A percentile compares a stretch with the other conserved stretches of the same genome.
Evolutionary conservation across 2,329 filamentous ascomycete species (phyloP).

Genomic region (Ilyonectria mors-panacis): DNA sequence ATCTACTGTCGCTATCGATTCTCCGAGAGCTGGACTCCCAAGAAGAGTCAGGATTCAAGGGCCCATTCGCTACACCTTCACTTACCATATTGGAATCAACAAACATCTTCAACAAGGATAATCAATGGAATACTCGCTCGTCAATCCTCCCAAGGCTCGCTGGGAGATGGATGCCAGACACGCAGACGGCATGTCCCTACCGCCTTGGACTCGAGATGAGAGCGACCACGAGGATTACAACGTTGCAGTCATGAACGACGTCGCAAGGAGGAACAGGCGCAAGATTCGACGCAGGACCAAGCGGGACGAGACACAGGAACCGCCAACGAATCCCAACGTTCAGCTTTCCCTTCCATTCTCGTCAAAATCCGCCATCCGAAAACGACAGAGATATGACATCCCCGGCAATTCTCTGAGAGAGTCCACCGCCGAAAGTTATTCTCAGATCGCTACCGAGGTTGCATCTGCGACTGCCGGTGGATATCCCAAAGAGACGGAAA

Average conservation of each 20-base stretch:
- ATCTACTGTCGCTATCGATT: slow-evolving; percentile 30
- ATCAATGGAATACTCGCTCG: slow-evolving; percentile 32
- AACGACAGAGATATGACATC: slow-evolving; percentile 13
- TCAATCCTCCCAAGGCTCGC: slow-evolving; percentile 32
- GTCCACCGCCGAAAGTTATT: background rate
- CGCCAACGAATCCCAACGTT: slow-evolving; percentile 29
- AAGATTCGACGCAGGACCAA: slow-evolving; percentile 23
- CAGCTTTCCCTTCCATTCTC: slow-evolving; percentile 4
- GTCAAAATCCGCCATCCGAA: slow-evolving; percentile 11
- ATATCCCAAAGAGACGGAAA: background rate
- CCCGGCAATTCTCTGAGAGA: slow-evolving; percentile 28
- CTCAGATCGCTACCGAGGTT: background rate
- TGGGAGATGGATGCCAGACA: slow-evolving; percentile 41
- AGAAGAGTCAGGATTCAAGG: background rate
- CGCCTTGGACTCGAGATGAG: slow-evolving; percentile 49
- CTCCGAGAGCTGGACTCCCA: slow-evolving; percentile 19
- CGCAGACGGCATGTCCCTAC: slow-evolving; percentile 35
- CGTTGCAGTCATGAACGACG: slow-evolving; percentile 39
- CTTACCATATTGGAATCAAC: background rate
- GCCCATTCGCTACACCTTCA: background rate
- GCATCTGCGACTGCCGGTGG: background rate
- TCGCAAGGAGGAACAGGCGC: slow-evolving; percentile 37
- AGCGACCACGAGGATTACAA: slow-evolving; percentile 39
- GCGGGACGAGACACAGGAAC: slow-evolving; percentile 21
- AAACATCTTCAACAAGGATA: background rate